These are phyloP conservation scores for Malassezia slooffiae DNA, from an alignment of 1,284 basidiomycete species.

Conservation along the genomic window DNA sequence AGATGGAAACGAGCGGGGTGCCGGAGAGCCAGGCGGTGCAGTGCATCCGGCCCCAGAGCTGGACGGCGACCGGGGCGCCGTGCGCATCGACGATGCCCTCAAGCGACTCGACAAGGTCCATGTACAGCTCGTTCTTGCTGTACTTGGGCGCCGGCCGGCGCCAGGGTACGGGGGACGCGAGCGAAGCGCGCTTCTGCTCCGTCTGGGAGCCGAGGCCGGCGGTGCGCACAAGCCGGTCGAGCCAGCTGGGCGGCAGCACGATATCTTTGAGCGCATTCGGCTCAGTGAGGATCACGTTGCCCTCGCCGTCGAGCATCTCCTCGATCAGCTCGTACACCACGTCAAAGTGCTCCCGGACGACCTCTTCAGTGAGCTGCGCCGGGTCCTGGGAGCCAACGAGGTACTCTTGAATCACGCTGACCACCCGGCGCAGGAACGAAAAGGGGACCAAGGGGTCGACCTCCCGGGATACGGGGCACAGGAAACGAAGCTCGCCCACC, in stretches of 20 bases:
- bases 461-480: constrained; percentile 70
- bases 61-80: constrained; percentile 39
- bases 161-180: constrained; percentile 37
- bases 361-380: constrained; percentile 28
- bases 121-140: constrained; percentile 35
- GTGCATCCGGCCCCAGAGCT: constrained; percentile 22
- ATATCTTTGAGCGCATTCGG: constrained; percentile 33
- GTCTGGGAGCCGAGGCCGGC: constrained; percentile 19
- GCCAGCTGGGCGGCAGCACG: constrained; percentile 39
- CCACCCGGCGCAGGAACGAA: constrained; percentile 71
- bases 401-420: constrained; percentile 51
- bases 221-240: constrained; percentile 29
- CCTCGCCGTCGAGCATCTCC: constrained; percentile 41
- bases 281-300: constrained; percentile 40
- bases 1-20: constrained; percentile 28
- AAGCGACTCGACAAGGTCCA: constrained; percentile 31
- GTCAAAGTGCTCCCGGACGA: constrained; percentile 37
- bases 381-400: constrained; percentile 24
- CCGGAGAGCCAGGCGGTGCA: constrained; percentile 46
- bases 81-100: constrained; percentile 48
- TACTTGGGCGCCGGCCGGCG: constrained; percentile 34
- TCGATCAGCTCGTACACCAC: constrained; percentile 42
- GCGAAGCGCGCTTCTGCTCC: constrained; percentile 5
- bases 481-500: constrained; percentile 60
- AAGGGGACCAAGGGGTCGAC: constrained; percentile 83